Conservation (phyloP, 1,284 basidiomycete species). For the Pyrrhoderma lamaoense region DNA sequence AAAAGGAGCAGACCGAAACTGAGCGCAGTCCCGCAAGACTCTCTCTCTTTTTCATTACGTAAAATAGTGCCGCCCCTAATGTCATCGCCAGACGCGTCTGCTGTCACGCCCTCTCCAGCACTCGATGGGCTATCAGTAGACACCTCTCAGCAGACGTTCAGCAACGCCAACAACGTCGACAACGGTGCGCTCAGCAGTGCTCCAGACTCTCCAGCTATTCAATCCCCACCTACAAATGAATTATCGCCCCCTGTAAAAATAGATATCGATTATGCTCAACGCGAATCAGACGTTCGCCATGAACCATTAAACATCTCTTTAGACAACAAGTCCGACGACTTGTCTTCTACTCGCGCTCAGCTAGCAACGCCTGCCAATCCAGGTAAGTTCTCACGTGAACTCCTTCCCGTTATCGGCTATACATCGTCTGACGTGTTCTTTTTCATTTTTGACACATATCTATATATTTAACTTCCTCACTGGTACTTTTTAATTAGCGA, state of each 20-base stretch:
- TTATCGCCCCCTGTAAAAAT: slow-evolving; percentile 47
- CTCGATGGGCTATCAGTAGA: slow-evolving; percentile 29
- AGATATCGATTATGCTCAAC: slow-evolving; percentile 49
- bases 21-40: not conserved
- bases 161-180: slow-evolving; percentile 39
- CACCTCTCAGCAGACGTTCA: slow-evolving; percentile 33
- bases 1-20: too few relatives aligned
- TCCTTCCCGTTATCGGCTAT: too few relatives aligned
- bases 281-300: slow-evolving; percentile 57
- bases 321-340: slow-evolving; percentile 31
- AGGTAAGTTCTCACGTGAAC: slow-evolving; percentile 34
- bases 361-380: slow-evolving; percentile 39
- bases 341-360: slow-evolving; percentile 37
- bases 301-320: slow-evolving; percentile 46
- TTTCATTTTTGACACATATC: slow-evolving; percentile 21
- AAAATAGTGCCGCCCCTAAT: slow-evolving; percentile 1
- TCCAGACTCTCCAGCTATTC: slow-evolving; percentile 31
- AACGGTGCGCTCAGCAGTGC: slow-evolving; percentile 30
- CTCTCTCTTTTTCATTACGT: slow-evolving; percentile 4
- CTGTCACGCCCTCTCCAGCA: slow-evolving; percentile 38
- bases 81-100: slow-evolving; percentile 4
- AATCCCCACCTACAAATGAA: slow-evolving; percentile 33
- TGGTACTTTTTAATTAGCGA: slow-evolving; percentile 26
- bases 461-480: too few relatives aligned
- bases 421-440: slow-evolving; percentile 6